Evolutionary conservation across 345 rosid genomes (phyloP), one percentile per base, ranked within the genome.

Genomic region (Anacardium occidentale): DNA sequence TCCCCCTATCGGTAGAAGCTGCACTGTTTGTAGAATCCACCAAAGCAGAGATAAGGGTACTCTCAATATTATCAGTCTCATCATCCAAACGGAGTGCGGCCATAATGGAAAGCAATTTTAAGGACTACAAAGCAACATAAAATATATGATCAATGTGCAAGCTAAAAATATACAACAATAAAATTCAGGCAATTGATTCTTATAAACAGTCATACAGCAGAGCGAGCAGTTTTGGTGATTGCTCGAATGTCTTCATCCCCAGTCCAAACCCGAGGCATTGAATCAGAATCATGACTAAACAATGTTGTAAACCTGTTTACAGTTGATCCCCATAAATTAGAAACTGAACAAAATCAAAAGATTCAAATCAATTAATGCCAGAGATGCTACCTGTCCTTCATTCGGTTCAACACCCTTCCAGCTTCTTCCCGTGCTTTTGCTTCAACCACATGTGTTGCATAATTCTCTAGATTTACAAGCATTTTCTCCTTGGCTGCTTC

Each of bases 261-360:
- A 5, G 91, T 92, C 99, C 99, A 96, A 72, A 96, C 85, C 58
- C 99, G 93, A 13, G 99, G 97, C 95, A 96, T 91, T 71, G 99
- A 96, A 73, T 96, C 99, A 71, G 96, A 76, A 83, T 93, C 99
- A 75, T 88, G 97, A 84, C 94, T 89, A 67, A 96, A 93, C 76
- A 96, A 77, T 75, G 80, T 85, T 58, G 98, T 75, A 85, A 96
- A 96, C 85, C 99, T 96, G 90, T 21, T 72, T 52, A 13, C 26
- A 57, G 71, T 67, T 65, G 79, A 78, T 73, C 64, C 71, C 57
- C n/a, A 53, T 65, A 66, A 1, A 7, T 37, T 37, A 74, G 42
- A 45, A 56, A 52, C 15, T 48, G 25, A 55, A 74, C 44, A 48
- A 72, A 77, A 66, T 62, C 50, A 63, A 75, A 59, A 9, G 56